These are phyloP conservation scores for Lasiodiplodia theobromae DNA, from an alignment of 2,329 filamentous ascomycete species.

Conservation along the genomic window DNA sequence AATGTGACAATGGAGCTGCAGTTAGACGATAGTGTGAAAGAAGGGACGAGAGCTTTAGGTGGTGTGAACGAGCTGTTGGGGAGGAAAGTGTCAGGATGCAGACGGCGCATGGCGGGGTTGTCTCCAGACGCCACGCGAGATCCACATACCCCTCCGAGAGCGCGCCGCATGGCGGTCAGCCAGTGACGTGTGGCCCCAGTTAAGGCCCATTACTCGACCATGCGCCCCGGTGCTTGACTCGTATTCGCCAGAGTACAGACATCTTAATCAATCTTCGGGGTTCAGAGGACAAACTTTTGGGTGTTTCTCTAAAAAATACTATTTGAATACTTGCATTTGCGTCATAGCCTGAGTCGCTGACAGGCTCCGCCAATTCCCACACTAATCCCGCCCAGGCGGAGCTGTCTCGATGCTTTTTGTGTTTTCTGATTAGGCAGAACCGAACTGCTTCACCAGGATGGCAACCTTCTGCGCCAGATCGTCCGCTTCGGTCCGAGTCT, in stretches of 20 bases:
- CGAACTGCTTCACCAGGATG: slow-evolving; percentile 66
- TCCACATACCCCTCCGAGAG: slow-evolving; percentile 25
- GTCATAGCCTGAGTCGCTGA: background rate
- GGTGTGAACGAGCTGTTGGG: slow-evolving; percentile 1
- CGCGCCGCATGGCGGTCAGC: slow-evolving; percentile 16
- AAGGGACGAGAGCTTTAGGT: background rate
- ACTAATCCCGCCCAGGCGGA: background rate
- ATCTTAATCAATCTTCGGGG: background rate
- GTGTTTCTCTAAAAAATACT: background rate
- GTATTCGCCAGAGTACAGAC: background rate
- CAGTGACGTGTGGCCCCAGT: slow-evolving; percentile 17
- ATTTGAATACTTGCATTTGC: slow-evolving; percentile 5
- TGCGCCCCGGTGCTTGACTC: background rate
- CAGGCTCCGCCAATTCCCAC: background rate
- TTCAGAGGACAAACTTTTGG: slow-evolving; percentile 12
- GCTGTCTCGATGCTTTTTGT: background rate
- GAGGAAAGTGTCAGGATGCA: background rate
- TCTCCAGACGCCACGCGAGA: slow-evolving; percentile 23
- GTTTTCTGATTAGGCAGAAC: slow-evolving; percentile 8
- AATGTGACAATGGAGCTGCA: background rate
- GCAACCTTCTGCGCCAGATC: slow-evolving; percentile 87
- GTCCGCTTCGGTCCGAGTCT: slow-evolving; percentile 86
- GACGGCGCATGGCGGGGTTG: slow-evolving; percentile 20
- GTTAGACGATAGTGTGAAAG: background rate
- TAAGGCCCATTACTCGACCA: slow-evolving; percentile 1